phyloP scores from a whole-genome alignment of 257 asterid species.

The Jacaranda copaia region DNA sequence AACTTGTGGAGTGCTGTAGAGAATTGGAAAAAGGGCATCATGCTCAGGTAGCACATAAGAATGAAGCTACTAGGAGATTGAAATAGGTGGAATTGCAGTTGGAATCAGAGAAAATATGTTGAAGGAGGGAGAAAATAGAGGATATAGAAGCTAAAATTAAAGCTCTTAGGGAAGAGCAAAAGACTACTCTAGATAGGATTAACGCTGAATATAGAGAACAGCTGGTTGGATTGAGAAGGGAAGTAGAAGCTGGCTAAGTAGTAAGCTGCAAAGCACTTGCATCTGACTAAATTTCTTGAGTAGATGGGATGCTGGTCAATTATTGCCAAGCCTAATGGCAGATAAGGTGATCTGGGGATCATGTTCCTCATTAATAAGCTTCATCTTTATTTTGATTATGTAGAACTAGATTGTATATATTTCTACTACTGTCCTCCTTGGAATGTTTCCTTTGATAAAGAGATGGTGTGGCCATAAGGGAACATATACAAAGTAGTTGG shows the following conservation, averaged over 20 bases:
- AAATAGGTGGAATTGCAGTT: slow-evolving; percentile 79
- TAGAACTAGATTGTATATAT: background rate
- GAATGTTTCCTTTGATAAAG: no score
- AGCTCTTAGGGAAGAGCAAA: slow-evolving; percentile 82
- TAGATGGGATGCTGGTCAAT: slow-evolving; percentile 51
- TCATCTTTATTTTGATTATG: no score
- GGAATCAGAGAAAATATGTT: slow-evolving; percentile 83
- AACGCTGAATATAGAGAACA: slow-evolving; percentile 85
- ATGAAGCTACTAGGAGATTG: slow-evolving; percentile 70
- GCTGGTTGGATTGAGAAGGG: slow-evolving; percentile 77
- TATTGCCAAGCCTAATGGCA: slow-evolving; percentile 41
- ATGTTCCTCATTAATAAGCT: background rate
- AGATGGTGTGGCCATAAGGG: no score
- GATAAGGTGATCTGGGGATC: background rate
- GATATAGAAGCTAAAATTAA: slow-evolving; percentile 80
- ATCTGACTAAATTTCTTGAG: slow-evolving; percentile 52
- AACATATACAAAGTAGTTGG: no score
- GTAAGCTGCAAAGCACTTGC: slow-evolving; percentile 70
- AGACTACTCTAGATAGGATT: slow-evolving; percentile 62
- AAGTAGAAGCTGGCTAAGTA: slow-evolving; percentile 91
- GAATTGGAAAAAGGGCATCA: slow-evolving; percentile 62
- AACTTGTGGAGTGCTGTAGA: slow-evolving; percentile 57
- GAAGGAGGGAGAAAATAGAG: slow-evolving; percentile 79
- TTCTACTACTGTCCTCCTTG: background rate
- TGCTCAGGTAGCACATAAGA: slow-evolving; percentile 59